Conservation (phyloP, 78 protist species). For the Pigoraptor vietnamica region DNA sequence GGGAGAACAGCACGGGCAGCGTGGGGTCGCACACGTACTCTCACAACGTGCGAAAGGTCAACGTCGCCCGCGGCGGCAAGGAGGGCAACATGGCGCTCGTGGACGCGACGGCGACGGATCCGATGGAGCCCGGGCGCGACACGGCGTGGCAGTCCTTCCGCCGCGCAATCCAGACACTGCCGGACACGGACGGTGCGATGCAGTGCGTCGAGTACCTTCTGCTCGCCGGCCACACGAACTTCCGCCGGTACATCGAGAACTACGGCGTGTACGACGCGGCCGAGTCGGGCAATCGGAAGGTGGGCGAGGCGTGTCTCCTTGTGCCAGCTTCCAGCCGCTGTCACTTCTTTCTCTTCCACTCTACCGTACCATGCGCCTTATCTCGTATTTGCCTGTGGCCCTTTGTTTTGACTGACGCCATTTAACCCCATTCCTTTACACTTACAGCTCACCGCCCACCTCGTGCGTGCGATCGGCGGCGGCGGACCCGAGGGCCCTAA, state of each 20-base stretch:
- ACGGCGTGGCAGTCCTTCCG: not conserved
- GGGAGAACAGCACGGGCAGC: not conserved
- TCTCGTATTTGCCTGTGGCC: no score
- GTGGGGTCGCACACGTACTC: not conserved
- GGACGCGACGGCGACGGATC: not conserved
- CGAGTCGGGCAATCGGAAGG: not conserved
- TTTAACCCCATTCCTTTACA: no score
- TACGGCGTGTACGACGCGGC: not conserved
- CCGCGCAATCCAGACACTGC: not conserved
- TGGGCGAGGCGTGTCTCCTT: no score
- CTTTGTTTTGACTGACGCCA: no score
- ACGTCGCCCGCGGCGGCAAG: constrained; percentile 3
- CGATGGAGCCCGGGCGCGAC: not conserved
- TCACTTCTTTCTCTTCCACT: no score
- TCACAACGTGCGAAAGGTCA: not conserved
- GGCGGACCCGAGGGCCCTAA: not conserved
- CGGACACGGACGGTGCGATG: not conserved
- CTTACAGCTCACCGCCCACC: not conserved
- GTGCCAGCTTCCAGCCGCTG: no score
- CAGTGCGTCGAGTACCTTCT: not conserved
- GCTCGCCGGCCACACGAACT: not conserved
- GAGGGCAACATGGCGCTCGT: constrained; percentile 30
- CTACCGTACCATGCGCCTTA: no score
- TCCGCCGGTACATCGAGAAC: not conserved
- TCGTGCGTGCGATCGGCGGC: not conserved